phyloP scores from a whole-genome alignment of 1,284 basidiomycete species.

The Wolfiporia cocos region DNA sequence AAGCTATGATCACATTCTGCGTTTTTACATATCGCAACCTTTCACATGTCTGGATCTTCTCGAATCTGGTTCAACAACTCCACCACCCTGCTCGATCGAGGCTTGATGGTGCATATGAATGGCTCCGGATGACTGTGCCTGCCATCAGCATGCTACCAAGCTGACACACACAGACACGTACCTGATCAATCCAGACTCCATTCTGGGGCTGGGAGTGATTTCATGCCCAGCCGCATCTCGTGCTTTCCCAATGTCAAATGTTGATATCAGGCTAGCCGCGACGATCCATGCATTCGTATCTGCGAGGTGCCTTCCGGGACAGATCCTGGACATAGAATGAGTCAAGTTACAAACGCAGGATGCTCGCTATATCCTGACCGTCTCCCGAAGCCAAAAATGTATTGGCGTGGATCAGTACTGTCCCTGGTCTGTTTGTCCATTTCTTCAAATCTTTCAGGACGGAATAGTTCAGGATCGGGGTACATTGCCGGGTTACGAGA shows the following conservation, averaged over 20 bases:
- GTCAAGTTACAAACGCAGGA: constrained; percentile 3
- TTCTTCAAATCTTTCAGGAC: constrained; percentile 24
- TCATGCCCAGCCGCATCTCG: constrained; percentile 7
- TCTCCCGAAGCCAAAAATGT: constrained; percentile 28
- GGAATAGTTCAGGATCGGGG: constrained; percentile 22
- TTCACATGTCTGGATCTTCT: too few relatives aligned
- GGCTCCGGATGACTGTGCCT: constrained; percentile 1
- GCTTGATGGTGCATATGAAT: constrained; percentile 1
- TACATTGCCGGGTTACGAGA: constrained; percentile 20
- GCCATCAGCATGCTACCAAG: not conserved
- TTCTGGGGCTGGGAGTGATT: constrained; percentile 2
- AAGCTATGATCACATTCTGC: too few relatives aligned
- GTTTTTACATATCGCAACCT: too few relatives aligned
- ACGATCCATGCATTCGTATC: constrained; percentile 18
- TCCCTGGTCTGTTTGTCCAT: constrained; percentile 15
- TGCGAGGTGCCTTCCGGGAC: constrained; percentile 22
- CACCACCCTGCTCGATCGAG: not conserved
- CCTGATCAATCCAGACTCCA: not conserved
- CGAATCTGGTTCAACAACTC: too few relatives aligned
- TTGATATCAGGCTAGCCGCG: constrained; percentile 12
- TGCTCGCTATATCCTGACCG: too few relatives aligned
- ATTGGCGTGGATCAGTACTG: constrained; percentile 19
- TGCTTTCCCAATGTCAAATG: constrained; percentile 9
- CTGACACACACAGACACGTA: not conserved
- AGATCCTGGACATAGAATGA: constrained; percentile 9